Base-by-base conservation (phyloP, 495 filamentous ascomycete species). In the Pyrenula aspistea region DNA sequence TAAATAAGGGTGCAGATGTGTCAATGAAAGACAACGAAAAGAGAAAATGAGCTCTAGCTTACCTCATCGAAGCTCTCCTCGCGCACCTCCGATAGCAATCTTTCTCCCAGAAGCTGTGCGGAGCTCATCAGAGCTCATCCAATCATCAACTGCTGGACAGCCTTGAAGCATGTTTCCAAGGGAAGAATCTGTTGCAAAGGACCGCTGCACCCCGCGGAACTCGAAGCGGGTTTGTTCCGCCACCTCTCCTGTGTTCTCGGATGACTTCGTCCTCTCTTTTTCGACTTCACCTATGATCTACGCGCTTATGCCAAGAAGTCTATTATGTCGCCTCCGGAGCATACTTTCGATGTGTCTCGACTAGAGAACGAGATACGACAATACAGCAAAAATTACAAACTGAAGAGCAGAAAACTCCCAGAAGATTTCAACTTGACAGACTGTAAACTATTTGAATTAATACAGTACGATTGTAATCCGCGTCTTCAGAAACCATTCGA, bases 391-490 rank as follows among this genome's bases (percentile, higher is more conserved):
- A 15, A 69, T 65, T 12, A 56, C 65, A 10, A 63, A 73, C 53
- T 74, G 77, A 76, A 71, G 55, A 55, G 60, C 56, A 77, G 79
- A 54, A 82, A 87, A 64, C 67, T 69, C 21, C 68, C 62, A 31
- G 61, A 62, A 54, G 61, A 66, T 42, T 68, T 86, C 60, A 76
- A 88, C 53, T 71, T 94, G 15, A 71, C 78, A 53, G 71, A 81
- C 51, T 95, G 90, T 71, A 77, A 85, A 65, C 73, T 94, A 25
- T 67, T 87, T 55, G 83, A 88, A 68, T 75, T 96, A 75, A 68
- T 88, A 59, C 91, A 96, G 70, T 95, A 93, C 69, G 80, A 82
- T 2, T 95, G 91, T 67, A 73, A 83, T 60, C 73, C 74, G 42
- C 72, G 73, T 2, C 73, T 88, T n/a, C n/a, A n/a, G n/a, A n/a